A percentile compares a stretch with the other conserved stretches of the same genome.
phyloP scores from a whole-genome alignment of 768 basidiomycete species.

The Psilocybe cyanescens region DNA sequence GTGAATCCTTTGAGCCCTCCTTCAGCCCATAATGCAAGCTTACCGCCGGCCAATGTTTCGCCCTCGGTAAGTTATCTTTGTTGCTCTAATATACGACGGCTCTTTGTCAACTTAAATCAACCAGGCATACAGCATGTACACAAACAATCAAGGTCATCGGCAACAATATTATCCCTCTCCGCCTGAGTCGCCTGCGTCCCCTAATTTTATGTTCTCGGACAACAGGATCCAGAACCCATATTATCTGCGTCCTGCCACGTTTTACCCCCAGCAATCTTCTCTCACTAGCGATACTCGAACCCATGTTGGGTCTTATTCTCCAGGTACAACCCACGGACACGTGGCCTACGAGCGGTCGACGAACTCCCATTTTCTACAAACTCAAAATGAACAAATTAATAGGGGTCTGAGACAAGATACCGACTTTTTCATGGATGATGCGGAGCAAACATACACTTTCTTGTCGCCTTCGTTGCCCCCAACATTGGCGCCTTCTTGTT shows the following conservation, averaged over 20 bases:
- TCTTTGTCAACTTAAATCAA: background rate
- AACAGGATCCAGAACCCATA: background rate
- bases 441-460: background rate
- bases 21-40: background rate
- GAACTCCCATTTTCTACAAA: background rate
- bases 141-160: background rate
- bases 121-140: background rate
- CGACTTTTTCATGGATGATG: background rate
- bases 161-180: background rate
- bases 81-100: background rate
- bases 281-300: background rate
- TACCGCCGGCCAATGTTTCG: background rate
- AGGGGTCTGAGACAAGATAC: background rate
- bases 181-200: background rate
- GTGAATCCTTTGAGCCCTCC: constrained; percentile 2
- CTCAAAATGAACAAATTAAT: background rate
- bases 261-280: background rate
- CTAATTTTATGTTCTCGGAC: background rate
- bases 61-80: background rate
- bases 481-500: background rate
- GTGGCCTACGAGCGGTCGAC: background rate
- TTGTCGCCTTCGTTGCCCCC: background rate
- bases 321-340: background rate
- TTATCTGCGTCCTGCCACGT: background rate
- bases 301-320: background rate